Evolutionary conservation across 2,329 filamentous ascomycete species (phyloP), one percentile per base, ranked within the genome.

Genomic region (Basipetospora sp.): DNA sequence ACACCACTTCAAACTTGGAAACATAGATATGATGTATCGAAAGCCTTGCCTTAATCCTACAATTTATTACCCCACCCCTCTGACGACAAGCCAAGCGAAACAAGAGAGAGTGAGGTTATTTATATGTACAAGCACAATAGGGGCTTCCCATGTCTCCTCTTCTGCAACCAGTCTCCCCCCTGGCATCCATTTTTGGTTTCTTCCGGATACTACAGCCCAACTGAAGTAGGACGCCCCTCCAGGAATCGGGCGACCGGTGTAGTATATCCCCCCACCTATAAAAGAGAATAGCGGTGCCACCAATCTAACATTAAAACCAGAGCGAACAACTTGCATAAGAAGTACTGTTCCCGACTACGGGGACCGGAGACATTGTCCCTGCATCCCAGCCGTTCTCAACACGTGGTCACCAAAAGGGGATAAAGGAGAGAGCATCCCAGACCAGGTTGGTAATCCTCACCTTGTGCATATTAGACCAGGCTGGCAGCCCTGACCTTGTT

Each of bases 401-500:
- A n/a, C n/a, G n/a, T n/a, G n/a, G n/a, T n/a, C n/a, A n/a, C n/a
- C n/a, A n/a, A n/a, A n/a, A n/a, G n/a, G n/a, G n/a, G n/a, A n/a
- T n/a, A n/a, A n/a, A n/a, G n/a, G n/a, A n/a, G n/a, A n/a, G n/a
- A n/a, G n/a, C n/a, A n/a, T n/a, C n/a, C n/a, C n/a, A n/a, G n/a
- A n/a, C n/a, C n/a, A n/a, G n/a, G n/a, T n/a, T n/a, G n/a, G n/a
- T n/a, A n/a, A n/a, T n/a, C n/a, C n/a, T n/a, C n/a, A n/a, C n/a
- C n/a, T n/a, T n/a, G n/a, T n/a, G n/a, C n/a, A n/a, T n/a, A 13
- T 39, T 39, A 39, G 13, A 34, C 36, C 20, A 39, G 22, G 31
- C 25, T 39, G 11, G 25, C 36, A 10, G 19, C 22, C 31, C 31
- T 39, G 28, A 39, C 35, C 34, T 37, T 34, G 34, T 71, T 74